Evolutionary conservation across 1,284 basidiomycete species (phyloP).

Genomic region (Nidula niveotomentosa): DNA sequence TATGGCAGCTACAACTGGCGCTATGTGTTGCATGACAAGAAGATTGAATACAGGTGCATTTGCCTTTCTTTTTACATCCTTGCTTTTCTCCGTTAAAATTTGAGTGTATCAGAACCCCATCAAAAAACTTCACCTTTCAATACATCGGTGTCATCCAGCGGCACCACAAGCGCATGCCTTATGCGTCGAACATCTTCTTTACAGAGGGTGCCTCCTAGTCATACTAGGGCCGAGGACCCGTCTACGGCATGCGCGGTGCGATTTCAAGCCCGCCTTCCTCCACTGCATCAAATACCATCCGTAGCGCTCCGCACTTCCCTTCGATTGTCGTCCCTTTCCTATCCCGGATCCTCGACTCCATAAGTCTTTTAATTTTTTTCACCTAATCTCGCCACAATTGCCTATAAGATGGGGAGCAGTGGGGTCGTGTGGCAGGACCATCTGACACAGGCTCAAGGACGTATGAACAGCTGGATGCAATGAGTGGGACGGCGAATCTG

Average conservation of each 20-base stretch:
- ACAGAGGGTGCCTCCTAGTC: conserved; percentile 41
- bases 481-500: conserved; percentile 36
- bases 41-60: conserved; percentile 38
- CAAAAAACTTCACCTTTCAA: conserved; percentile 29
- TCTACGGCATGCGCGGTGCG: conserved; percentile 34
- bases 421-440: conserved; percentile 37
- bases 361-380: too few relatives aligned
- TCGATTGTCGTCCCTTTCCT: too few relatives aligned
- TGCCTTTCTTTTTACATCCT: neutral
- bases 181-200: conserved; percentile 43
- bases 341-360: too few relatives aligned
- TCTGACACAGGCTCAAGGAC: conserved; percentile 29
- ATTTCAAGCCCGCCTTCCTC: neutral
- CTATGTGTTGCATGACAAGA: conserved; percentile 48
- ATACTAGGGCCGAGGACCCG: conserved; percentile 35
- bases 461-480: conserved; percentile 36
- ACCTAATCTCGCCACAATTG: neutral
- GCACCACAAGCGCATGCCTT: conserved; percentile 49
- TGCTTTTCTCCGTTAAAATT: neutral
- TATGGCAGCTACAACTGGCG: conserved; percentile 50
- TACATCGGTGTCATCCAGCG: conserved; percentile 48
- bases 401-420: conserved; percentile 32
- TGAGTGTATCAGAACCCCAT: conserved; percentile 24
- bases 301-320: too few relatives aligned
- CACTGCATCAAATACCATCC: too few relatives aligned